Evolutionary conservation across 352 stramenopile species (phyloP).

Genomic region (Plasmopara viticola): DNA sequence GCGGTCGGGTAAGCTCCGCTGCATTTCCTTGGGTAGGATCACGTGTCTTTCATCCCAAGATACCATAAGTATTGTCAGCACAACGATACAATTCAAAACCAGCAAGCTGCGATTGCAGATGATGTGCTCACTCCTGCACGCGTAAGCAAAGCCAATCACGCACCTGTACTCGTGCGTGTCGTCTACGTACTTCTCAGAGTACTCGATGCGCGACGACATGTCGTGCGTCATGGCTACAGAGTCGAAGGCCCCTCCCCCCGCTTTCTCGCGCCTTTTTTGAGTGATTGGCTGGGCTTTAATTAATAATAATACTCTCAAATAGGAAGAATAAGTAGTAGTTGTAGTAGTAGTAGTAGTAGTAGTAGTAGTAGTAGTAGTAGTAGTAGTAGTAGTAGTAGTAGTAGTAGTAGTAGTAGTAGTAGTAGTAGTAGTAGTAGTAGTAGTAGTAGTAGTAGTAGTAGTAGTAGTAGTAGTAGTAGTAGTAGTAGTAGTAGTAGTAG

Average conservation of each 20-base stretch:
- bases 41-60: slow-evolving; percentile 66
- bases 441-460: too few relatives aligned
- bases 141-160: slow-evolving; percentile 1
- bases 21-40: slow-evolving; percentile 97
- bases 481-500: too few relatives aligned
- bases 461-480: too few relatives aligned
- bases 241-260: not conserved
- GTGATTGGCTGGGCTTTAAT: slow-evolving; percentile 6
- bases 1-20: slow-evolving; percentile 93
- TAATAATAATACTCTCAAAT: not conserved
- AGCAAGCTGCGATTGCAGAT: not conserved
- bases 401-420: too few relatives aligned
- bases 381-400: too few relatives aligned
- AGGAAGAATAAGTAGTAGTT: too few relatives aligned
- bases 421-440: too few relatives aligned
- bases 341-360: too few relatives aligned
- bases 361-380: too few relatives aligned
- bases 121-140: not conserved
- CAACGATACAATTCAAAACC: not conserved
- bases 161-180: slow-evolving; percentile 91
- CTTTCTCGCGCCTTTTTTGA: slow-evolving; percentile 9
- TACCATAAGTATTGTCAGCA: not conserved
- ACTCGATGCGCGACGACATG: slow-evolving; percentile 89
- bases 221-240: slow-evolving; percentile 61
- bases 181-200: slow-evolving; percentile 94